Conservation (phyloP, 257 asterid species). For the Phtheirospermum japonicum region DNA sequence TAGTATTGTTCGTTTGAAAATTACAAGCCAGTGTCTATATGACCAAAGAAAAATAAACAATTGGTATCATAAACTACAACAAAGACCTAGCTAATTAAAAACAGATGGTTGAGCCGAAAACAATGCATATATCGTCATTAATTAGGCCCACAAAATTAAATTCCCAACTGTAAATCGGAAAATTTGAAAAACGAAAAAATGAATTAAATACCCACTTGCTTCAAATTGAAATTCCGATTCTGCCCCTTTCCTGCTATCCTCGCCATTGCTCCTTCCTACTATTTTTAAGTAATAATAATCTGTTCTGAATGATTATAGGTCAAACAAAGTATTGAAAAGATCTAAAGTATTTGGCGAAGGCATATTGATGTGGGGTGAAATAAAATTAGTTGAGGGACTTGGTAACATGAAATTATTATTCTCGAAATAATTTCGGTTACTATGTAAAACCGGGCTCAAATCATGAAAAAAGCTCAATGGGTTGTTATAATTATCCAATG, state of each 20-base stretch:
- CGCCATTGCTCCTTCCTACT: too few relatives aligned
- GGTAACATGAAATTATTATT: constrained; percentile 39
- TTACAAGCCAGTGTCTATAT: neutral
- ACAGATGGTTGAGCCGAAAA: too few relatives aligned
- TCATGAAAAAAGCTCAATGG: constrained; percentile 51
- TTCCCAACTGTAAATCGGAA: constrained; percentile 20
- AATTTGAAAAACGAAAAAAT: neutral
- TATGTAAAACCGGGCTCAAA: constrained; percentile 70
- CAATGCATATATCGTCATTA: too few relatives aligned
- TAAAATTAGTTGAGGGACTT: constrained; percentile 54
- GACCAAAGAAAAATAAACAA: too few relatives aligned
- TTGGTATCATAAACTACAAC: too few relatives aligned
- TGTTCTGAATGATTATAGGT: constrained; percentile 29
- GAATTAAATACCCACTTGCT: constrained; percentile 36
- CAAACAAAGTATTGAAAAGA: constrained; percentile 65
- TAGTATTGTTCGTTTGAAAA: neutral
- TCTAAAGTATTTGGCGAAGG: constrained; percentile 75
- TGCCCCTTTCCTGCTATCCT: constrained; percentile 17
- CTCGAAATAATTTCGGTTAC: constrained; percentile 43
- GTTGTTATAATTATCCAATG: constrained; percentile 31
- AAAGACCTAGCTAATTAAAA: too few relatives aligned
- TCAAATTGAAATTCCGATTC: constrained; percentile 20
- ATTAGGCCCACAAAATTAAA: constrained; percentile 27
- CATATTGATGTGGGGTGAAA: constrained; percentile 52
- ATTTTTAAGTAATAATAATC: too few relatives aligned